Conservation (phyloP, 106 monocot species). For the Phalaenopsis equestris region DNA sequence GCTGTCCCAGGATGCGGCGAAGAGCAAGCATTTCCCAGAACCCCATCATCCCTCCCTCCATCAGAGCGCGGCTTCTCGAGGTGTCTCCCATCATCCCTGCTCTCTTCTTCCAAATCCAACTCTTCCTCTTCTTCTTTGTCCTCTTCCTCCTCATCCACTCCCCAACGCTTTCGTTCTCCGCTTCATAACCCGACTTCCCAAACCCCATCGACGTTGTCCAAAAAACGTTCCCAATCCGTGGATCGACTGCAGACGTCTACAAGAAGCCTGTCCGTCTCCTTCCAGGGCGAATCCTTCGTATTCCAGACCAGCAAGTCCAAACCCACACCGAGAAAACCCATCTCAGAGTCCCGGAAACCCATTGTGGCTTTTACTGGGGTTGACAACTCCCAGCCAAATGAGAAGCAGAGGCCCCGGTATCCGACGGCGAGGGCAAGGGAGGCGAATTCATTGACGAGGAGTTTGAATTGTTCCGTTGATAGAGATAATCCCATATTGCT, state of each 20-base stretch:
- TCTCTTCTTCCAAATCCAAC: constrained; percentile 22
- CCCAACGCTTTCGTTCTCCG: constrained; percentile 34
- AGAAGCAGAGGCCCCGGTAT: constrained; percentile 34
- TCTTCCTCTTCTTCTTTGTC: constrained; percentile 14
- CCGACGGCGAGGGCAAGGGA: constrained; percentile 25
- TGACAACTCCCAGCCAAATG: constrained; percentile 38
- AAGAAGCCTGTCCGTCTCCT: constrained; percentile 63
- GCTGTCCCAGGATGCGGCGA: background rate
- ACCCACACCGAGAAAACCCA: constrained; percentile 23
- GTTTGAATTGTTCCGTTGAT: constrained; percentile 34
- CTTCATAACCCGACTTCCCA: constrained; percentile 13
- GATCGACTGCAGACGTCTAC: constrained; percentile 44
- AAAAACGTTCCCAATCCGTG: constrained; percentile 30
- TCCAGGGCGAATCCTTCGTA: constrained; percentile 61
- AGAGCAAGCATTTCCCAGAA: background rate
- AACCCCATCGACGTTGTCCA: constrained; percentile 13
- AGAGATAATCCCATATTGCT: constrained; percentile 23
- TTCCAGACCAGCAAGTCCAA: constrained; percentile 48
- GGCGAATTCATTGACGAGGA: constrained; percentile 25
- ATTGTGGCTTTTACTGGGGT: constrained; percentile 6
- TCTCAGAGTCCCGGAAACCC: constrained; percentile 26
- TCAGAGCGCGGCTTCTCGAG: constrained; percentile 20
- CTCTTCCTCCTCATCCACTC: constrained; percentile 15
- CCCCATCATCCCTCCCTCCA: constrained; percentile 25
- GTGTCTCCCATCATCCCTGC: constrained; percentile 23